Evolutionary conservation across 2,329 filamentous ascomycete genomes (phyloP), one percentile per base, ranked within the genome.

Genomic region (Teratosphaeria viscida): DNA sequence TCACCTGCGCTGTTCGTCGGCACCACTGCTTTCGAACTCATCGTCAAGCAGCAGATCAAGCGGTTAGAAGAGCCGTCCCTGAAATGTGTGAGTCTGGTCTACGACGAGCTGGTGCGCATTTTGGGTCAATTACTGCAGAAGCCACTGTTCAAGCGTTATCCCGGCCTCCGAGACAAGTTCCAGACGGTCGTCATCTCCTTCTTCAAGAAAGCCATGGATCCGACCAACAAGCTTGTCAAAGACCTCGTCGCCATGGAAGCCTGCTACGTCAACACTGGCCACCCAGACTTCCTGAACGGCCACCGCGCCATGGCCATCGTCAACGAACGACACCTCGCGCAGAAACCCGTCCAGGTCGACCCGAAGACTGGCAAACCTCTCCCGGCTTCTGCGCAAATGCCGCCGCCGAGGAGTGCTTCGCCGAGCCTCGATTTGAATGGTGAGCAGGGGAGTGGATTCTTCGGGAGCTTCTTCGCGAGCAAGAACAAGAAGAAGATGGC

Each of bases 401-500:
- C 80, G 26, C 90, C 90, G 1, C 86, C 81, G 57, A 86, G 91
- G 63, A 85, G 89, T 52, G 82, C 83, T 59, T 95, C 87, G 71
- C 94, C 90, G 7, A 88, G 86, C 47, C 78, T 90, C 55, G 85
- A 85, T 56, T 77, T 85, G 52, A 77, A 76, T 32, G 75, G 74
- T 62, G 89, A 89, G 71, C 70, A 74, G 16, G 70, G 82, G 61
- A 61, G 62, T 37, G 91, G 92, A 43, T 99, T 99, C 82, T 99
- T 99, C 69, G 94, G 94, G 67, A 95, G 90, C 71, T 99, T 99
- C 83, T 99, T 96, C 73, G 90, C 94, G 11, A 92, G 90, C 72
- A 99, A 97, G 84, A 99, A 97, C 80, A 99, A 97, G 86, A 99
- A 99, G 84, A 97, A 96, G 87, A 95, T 95, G 78, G 94, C 94